These are phyloP conservation scores for Pseudopediastrum boryanum DNA, from an alignment of 139 green algal genomes.

Conservation along the genomic window DNA sequence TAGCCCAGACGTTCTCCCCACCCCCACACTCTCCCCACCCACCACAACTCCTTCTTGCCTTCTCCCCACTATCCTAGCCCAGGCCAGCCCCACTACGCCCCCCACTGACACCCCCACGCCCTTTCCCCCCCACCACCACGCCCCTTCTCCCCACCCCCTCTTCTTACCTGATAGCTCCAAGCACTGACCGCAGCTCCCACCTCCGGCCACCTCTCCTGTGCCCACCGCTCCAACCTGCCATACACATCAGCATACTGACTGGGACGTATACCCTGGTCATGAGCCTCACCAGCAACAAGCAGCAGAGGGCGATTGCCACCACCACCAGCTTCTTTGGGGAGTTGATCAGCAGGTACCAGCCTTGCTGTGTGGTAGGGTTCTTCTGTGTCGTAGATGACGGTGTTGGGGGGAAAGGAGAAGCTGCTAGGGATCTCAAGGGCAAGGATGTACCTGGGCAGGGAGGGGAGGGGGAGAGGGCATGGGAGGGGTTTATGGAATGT, in stretches of 20 bases:
- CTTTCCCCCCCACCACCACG: too few relatives aligned
- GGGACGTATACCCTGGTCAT: constrained; percentile 32
- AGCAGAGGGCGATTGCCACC: constrained; percentile 29
- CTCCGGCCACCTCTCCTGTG: constrained; percentile 1
- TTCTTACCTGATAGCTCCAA: constrained; percentile 32
- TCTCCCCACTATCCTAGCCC: too few relatives aligned
- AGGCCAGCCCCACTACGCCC: too few relatives aligned
- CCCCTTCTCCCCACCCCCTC: too few relatives aligned
- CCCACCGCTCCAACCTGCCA: constrained; percentile 14
- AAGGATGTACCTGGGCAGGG: constrained; percentile 10
- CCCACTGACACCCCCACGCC: too few relatives aligned
- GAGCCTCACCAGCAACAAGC: constrained; percentile 26
- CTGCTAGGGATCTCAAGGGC: constrained; percentile 20
- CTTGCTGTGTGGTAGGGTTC: constrained; percentile 22
- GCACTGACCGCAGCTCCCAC: not conserved
- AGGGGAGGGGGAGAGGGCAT: too few relatives aligned
- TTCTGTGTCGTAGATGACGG: constrained; percentile 18
- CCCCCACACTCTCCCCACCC: too few relatives aligned
- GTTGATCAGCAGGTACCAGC: constrained; percentile 6
- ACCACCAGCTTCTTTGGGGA: not conserved
- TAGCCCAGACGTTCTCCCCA: too few relatives aligned
- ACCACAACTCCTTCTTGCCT: too few relatives aligned
- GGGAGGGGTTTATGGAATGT: too few relatives aligned
- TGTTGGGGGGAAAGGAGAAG: too few relatives aligned
- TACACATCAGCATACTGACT: constrained; percentile 8